Conservation (phyloP, 768 basidiomycete species). For the Glaciozyma antarctica region DNA sequence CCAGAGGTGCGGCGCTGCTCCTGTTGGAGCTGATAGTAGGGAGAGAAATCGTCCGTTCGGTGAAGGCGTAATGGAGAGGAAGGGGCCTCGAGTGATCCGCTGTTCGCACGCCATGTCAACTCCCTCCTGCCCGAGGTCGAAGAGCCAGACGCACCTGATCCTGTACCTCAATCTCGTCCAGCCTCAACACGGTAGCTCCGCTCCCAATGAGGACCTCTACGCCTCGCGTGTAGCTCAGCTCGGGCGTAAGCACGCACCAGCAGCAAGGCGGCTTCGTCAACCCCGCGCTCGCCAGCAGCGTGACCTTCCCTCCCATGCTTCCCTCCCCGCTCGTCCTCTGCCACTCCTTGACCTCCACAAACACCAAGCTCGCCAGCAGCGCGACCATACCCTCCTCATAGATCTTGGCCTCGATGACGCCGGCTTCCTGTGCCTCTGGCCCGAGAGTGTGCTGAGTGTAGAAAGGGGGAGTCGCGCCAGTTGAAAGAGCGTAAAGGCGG, state of each 20-base stretch:
- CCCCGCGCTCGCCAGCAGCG: constrained; percentile 43
- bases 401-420: constrained; percentile 69
- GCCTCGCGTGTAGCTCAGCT: constrained; percentile 77
- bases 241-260: constrained; percentile 84
- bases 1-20: constrained; percentile 50
- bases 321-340: constrained; percentile 2
- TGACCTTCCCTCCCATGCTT: constrained; percentile 9
- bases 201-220: constrained; percentile 79
- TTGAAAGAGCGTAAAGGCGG: constrained; percentile 53
- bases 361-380: constrained; percentile 59
- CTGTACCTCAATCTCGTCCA: constrained; percentile 78
- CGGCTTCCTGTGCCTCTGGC: constrained; percentile 62
- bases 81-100: constrained; percentile 76
- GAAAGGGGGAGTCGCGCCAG: constrained; percentile 39
- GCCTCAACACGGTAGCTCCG: constrained; percentile 65
- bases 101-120: constrained; percentile 36
- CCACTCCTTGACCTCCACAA: constrained; percentile 86
- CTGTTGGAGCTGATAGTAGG: constrained; percentile 47
- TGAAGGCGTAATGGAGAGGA: constrained; percentile 74
- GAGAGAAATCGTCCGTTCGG: constrained; percentile 91
- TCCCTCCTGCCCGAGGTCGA: no score
- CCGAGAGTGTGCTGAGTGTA: constrained; percentile 80
- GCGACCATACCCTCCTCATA: constrained; percentile 82
- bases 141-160: constrained; percentile 49
- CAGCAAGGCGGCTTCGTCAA: constrained; percentile 68